Percentiles rank a stretch among this genome's conserved stretches.
phyloP scores from a whole-genome alignment of 148 eudicot genomes.

The Camellia japonica region DNA sequence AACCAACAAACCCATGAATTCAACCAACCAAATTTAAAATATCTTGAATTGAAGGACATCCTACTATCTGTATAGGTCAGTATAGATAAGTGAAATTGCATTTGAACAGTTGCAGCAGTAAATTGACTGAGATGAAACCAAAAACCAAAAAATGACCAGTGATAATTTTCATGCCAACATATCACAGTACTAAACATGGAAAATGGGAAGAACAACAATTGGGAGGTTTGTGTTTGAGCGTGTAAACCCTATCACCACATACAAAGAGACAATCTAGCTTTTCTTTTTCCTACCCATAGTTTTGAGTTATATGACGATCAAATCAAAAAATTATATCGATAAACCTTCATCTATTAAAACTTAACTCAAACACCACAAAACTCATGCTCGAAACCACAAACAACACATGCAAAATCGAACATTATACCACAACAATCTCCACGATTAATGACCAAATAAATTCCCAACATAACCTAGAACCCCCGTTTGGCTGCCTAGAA shows the following conservation, averaged over 20 bases:
- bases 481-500: background rate
- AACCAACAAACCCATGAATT: background rate
- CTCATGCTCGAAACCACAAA: background rate
- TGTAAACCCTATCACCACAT: background rate
- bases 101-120: background rate
- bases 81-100: background rate
- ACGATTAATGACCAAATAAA: background rate
- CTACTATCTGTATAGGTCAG: background rate
- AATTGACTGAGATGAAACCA: background rate
- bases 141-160: background rate
- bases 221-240: background rate
- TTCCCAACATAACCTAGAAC: background rate
- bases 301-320: background rate
- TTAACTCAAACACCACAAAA: constrained; percentile 1
- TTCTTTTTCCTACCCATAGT: background rate
- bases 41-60: background rate
- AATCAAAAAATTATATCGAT: background rate
- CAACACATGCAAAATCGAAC: background rate
- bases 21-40: background rate
- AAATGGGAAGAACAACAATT: background rate
- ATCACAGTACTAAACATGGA: background rate
- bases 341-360: background rate
- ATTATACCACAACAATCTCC: background rate
- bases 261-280: background rate
- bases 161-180: background rate